Evolutionary conservation across 345 rosid genomes (phyloP), one percentile per base, ranked within the genome.

Genomic region (Syzygium aqueum): DNA sequence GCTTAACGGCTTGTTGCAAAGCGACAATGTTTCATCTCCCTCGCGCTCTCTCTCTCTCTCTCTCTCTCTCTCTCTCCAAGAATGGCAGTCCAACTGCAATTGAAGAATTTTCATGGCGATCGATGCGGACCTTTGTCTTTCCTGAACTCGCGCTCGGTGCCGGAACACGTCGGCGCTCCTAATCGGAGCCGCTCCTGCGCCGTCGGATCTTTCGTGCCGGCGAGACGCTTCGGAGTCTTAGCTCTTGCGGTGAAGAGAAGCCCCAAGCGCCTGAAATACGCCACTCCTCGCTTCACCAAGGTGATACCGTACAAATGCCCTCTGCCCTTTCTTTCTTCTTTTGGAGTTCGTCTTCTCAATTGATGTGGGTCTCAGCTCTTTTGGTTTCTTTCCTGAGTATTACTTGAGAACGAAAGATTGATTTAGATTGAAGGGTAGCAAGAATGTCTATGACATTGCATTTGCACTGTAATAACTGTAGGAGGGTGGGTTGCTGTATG

Each of bases 181-280:
- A 5, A 37, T 19, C 49, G 27, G 82, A 37, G 82, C 49, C 82
- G 82, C 49, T 73, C 37, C 82, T 37, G 25, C 82, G 37, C 82
- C 49, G 49, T 33, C 14, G 46, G 12, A 49, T 73, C 80, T 73
- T 23, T 73, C 82, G 13, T 40, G 49, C 49, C 82, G 82, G 49
- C 49, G 49, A 37, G 82, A 19, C 82, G 49, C 82, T 73, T 73
- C 82, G 9, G 14, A 37, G 89, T 92, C 86, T 53, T 92, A 23
- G 91, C 95, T 49, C 89, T 96, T 90, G 92, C 97, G 7, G 91
- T 91, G 73, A 97, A 95, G 92, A 92, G 94, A 90, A 96, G 93
- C 91, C 99, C 98, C 30, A 97, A 97, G 92, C 98, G 98, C 84
- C 97, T 97, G 90, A 97, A 96, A 67, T 97, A 97, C 92, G 90